Evolutionary conservation across 1,139 yeast genomes (phyloP), one percentile per base, ranked within the genome.

Genomic region (Yamadazyma spencermartinsiae): DNA sequence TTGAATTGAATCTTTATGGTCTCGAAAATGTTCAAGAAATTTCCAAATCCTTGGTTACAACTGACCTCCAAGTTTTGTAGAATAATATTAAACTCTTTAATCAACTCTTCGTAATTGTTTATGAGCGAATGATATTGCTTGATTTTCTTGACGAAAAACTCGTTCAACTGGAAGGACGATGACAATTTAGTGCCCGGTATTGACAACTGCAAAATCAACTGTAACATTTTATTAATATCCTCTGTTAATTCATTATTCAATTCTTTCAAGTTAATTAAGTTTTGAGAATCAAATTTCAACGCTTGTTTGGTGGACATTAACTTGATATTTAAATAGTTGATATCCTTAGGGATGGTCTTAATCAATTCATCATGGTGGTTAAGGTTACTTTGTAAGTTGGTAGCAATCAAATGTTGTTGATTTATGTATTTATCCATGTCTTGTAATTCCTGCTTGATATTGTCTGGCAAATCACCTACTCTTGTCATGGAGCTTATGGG

Each of bases 401-500:
- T 92, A 5, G 95, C 84, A 38, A 86, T 84, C 42, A 84, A 77
- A 40, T 85, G 86, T 63, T 92, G 98, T 28, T 81, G 78, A 49
- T 82, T 86, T 45, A 92, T 88, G 57, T 88, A 90, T 39, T 79
- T 78, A 59, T 92, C 96, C 41, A 90, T 69, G 45, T 82, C 84
- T 55, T 88, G 95, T 31, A 92, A 71, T 56, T 88, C 74, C 40
- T 56, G 87, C 51, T 79, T 82, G 51, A 89, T 89, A 30, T 79
- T 72, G 10, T 76, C 78, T 0, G 98, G 95, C 34, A 92, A 72
- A 49, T 90, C 98, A 10, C 86, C 82, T 3, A 90, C 92, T 38
- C 95, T 74, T 0, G 97, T 87, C 76, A 90, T 79, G 4, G 96
- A 85, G 3, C 92, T 86, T 38, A 89, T 72, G 33, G 79, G 83